These are phyloP conservation scores for Ophiostoma sp. DNA, from an alignment of 2,329 filamentous ascomycete species.

Conservation along the genomic window DNA sequence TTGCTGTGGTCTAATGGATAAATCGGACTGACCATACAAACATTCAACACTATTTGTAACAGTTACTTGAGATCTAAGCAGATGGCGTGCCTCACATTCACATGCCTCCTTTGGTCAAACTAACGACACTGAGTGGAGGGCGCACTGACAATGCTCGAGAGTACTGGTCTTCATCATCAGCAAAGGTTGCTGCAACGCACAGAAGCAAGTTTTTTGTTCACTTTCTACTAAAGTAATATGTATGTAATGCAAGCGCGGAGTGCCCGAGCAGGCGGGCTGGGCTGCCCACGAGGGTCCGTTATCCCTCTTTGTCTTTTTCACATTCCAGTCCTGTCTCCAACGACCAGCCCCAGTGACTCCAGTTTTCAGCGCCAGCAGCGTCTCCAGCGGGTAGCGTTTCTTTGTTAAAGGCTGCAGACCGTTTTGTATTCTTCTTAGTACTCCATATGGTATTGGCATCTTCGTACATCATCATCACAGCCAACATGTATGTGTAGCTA, in stretches of 20 bases:
- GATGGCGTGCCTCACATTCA: not conserved
- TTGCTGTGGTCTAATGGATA: no score
- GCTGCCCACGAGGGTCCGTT: not conserved
- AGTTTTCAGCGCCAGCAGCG: not conserved
- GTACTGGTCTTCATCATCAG: not conserved
- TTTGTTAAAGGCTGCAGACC: not conserved
- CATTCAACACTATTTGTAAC: not conserved
- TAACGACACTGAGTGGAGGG: no score
- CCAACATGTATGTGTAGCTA: not conserved
- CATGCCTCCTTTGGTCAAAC: not conserved
- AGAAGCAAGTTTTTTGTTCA: no score
- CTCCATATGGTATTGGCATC: not conserved
- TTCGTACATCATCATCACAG: not conserved
- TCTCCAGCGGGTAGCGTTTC: not conserved
- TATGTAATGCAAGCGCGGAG: not conserved
- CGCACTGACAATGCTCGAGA: conserved; percentile 3
- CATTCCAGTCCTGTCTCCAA: conserved; percentile 1
- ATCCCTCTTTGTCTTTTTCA: not conserved
- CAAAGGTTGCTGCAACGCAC: not conserved
- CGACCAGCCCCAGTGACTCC: not conserved
- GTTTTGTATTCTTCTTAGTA: not conserved
- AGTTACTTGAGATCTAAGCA: not conserved
- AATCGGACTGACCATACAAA: no score
- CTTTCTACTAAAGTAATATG: no score
- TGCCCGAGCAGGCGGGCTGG: not conserved